Evolutionary conservation across 768 basidiomycete species (phyloP), one percentile per base, ranked within the genome.

Genomic region (Tremella yokohamensis): DNA sequence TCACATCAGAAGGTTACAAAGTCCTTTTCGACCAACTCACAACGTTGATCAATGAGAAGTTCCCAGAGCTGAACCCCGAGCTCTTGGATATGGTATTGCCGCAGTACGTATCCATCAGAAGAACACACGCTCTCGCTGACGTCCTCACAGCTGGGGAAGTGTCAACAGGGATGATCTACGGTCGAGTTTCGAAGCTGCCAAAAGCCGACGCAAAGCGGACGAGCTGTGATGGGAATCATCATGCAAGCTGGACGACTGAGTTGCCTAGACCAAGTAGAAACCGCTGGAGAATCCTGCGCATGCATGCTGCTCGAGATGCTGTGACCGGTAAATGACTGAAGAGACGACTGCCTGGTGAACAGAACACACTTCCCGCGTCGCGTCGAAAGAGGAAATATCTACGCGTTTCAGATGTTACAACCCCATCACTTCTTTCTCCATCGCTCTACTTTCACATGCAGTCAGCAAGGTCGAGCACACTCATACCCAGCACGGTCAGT

Each of bases 1-100:
- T 90, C 66, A 89, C 83, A 53, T 79, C 75, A n/a, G 81, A 77
- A 1, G 92, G 89, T 20, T 92, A 92, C 66, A 72, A 81, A 73
- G 88, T 89, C 66, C 68, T 88, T 25, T 90, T 84, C 71, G 80
- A 87, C 18, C 79, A 78, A 18, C 66, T 93, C 52, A 78, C 85
- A 49, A 76, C 81, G 52, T 80, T 82, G 1, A 85, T 93, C 63
- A 65, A 66, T 25, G 76, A 78, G 49, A 77, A 80, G 37, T 84
- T 84, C 72, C 87, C 89, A 0, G 86, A 89, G 50, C 79, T 90
- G 11, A 80, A 87, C 73, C 82, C 83, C 62, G 84, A 85, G 24
- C 84, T 80, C 40, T 67, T 91, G 63, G 79, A 78, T 60, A 76
- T 74, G 49, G 80, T 83, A 6, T 87, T 89, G 73, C 77, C 82